Conservation (phyloP, 768 basidiomycete genomes). For the Mycena sanguinolenta region DNA sequence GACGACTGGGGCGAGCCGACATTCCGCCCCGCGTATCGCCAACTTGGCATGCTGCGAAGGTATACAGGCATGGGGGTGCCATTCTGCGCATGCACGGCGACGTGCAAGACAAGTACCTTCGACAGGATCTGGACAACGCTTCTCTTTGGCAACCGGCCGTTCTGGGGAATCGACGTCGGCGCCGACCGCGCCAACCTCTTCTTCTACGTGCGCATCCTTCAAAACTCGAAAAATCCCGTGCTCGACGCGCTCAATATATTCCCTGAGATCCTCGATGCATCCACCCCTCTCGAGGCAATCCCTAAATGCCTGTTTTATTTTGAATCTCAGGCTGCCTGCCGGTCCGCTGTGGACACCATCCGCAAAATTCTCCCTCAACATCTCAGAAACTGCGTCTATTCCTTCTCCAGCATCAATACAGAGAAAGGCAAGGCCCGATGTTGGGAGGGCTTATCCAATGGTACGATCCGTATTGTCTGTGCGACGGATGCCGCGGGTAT, state of each 20-base stretch:
- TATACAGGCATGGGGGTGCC: slow-evolving; percentile 46
- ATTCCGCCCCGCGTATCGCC: slow-evolving; percentile 39
- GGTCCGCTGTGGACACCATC: slow-evolving; percentile 16
- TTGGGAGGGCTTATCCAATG: slow-evolving; percentile 38
- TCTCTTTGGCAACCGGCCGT: not conserved
- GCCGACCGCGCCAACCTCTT: slow-evolving; percentile 42
- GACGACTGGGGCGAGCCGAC: slow-evolving; percentile 28
- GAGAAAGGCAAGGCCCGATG: slow-evolving; percentile 35
- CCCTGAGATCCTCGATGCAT: too few relatives aligned
- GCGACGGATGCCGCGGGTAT: too few relatives aligned
- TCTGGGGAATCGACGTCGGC: slow-evolving; percentile 50
- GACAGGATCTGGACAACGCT: too few relatives aligned
- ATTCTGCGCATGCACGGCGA: slow-evolving; percentile 45
- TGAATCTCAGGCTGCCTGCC: slow-evolving; percentile 4
- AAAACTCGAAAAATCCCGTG: slow-evolving; percentile 32
- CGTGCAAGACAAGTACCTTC: slow-evolving; percentile 32
- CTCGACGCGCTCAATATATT: slow-evolving; percentile 1
- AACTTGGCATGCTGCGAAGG: slow-evolving; percentile 38
- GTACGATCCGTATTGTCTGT: slow-evolving; percentile 41
- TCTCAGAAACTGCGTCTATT: slow-evolving; percentile 35
- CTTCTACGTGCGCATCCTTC: slow-evolving; percentile 29
- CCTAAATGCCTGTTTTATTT: slow-evolving; percentile 27
- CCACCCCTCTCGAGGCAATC: not conserved
- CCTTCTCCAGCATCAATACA: slow-evolving; percentile 39
- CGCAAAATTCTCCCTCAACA: slow-evolving; percentile 36